phyloP scores from a whole-genome alignment of 2,329 filamentous ascomycete genomes.

The Venturia effusa region DNA sequence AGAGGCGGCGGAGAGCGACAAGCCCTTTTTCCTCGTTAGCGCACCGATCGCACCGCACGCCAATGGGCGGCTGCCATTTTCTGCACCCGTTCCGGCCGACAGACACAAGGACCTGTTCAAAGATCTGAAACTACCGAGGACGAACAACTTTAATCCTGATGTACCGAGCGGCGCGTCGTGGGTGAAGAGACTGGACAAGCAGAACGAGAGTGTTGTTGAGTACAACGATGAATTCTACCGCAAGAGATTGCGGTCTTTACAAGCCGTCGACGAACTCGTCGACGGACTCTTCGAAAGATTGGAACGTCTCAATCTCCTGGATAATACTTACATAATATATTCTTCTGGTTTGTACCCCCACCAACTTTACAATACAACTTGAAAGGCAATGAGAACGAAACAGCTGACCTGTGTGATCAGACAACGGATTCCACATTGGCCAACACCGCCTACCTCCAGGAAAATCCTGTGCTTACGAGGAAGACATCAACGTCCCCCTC shows the following conservation, averaged over 20 bases:
- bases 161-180: constrained; percentile 35
- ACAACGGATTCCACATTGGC: constrained; percentile 31
- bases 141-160: constrained; percentile 55
- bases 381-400: no score
- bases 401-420: no score
- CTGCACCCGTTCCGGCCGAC: constrained; percentile 45
- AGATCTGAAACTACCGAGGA: constrained; percentile 48
- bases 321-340: constrained; percentile 36
- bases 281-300: constrained; percentile 34
- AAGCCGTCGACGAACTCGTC: constrained; percentile 45
- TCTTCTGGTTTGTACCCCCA: background rate
- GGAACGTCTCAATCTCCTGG: constrained; percentile 30
- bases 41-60: constrained; percentile 56
- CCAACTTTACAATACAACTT: background rate
- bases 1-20: constrained; percentile 41
- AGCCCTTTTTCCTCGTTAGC: constrained; percentile 59
- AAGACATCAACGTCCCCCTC: constrained; percentile 30
- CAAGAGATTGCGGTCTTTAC: constrained; percentile 37
- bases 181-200: constrained; percentile 32
- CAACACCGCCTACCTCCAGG: constrained; percentile 30
- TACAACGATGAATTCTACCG: constrained; percentile 45
- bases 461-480: constrained; percentile 28
- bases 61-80: constrained; percentile 13
- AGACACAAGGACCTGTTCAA: constrained; percentile 53
- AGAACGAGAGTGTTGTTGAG: constrained; percentile 37